These are phyloP conservation scores for Lasiosphaeria hispida DNA, from an alignment of 495 filamentous ascomycete species.

Conservation along the genomic window DNA sequence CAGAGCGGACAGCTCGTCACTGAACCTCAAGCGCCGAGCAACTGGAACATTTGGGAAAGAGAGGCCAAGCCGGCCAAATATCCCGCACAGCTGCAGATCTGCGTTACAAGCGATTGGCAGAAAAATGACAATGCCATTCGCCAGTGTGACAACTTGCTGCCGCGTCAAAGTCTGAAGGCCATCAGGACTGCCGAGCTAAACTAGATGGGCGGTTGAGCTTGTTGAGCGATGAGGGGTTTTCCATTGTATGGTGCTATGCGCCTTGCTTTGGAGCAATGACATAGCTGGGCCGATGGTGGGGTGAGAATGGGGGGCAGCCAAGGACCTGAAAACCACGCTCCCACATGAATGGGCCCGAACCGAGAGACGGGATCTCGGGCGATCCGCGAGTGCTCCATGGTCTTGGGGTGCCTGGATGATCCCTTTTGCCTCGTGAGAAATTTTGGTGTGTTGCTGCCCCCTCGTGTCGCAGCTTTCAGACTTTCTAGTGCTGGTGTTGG, in stretches of 20 bases:
- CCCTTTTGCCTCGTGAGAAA: too few species aligned
- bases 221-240: constrained; percentile 14
- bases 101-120: not conserved
- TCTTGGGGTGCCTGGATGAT: too few species aligned
- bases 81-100: constrained; percentile 17
- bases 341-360: too few species aligned
- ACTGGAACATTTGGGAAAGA: not conserved
- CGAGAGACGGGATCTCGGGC: too few species aligned
- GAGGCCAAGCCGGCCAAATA: constrained; percentile 20
- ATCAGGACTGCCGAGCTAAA: too few species aligned
- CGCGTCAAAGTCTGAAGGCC: not conserved
- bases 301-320: not conserved
- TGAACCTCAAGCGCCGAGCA: not conserved
- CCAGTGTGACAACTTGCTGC: not conserved
- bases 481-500: too few species aligned
- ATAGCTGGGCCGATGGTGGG: constrained; percentile 5
- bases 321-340: not conserved
- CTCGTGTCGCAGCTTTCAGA: too few species aligned
- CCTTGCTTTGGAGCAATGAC: constrained; percentile 7
- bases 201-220: not conserved
- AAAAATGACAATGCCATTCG: not conserved
- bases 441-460: too few species aligned
- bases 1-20: not conserved
- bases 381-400: too few species aligned
- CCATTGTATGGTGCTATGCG: not conserved